Percentiles rank a stretch among this genome's conserved stretches.
These are phyloP conservation scores for Lactarius vividus DNA, from an alignment of 768 basidiomycete species.

Conservation along the genomic window DNA sequence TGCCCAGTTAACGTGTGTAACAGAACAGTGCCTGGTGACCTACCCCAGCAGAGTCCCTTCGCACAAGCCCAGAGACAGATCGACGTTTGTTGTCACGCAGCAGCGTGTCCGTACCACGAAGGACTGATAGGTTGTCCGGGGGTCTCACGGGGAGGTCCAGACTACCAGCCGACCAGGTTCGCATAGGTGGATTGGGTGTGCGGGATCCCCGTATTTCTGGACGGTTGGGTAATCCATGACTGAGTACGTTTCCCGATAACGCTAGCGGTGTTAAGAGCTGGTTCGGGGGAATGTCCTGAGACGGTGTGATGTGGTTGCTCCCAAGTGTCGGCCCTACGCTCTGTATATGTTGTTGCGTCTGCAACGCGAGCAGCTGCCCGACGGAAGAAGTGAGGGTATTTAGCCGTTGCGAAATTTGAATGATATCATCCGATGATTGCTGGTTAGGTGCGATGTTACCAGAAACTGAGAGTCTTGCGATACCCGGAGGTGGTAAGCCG, in stretches of 20 bases:
- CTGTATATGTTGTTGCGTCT: slow-evolving; percentile 59
- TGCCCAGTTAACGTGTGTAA: slow-evolving; percentile 6
- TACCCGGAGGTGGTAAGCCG: slow-evolving; percentile 36
- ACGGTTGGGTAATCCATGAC: slow-evolving; percentile 62
- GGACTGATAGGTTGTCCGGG: slow-evolving; percentile 37
- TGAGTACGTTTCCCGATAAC: slow-evolving; percentile 42
- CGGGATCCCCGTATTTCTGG: slow-evolving; percentile 63
- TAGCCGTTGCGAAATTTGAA: slow-evolving; percentile 72
- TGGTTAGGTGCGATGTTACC: slow-evolving; percentile 73
- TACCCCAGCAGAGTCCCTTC: slow-evolving; percentile 75
- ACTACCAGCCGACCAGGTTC: slow-evolving; percentile 83
- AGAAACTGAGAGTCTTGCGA: slow-evolving; percentile 60
- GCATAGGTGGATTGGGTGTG: slow-evolving; percentile 65
- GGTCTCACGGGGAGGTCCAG: slow-evolving; percentile 69
- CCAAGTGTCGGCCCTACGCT: slow-evolving; percentile 29
- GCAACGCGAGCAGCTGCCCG: slow-evolving; percentile 76
- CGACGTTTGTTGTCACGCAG: slow-evolving; percentile 76
- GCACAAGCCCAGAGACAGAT: slow-evolving; percentile 63
- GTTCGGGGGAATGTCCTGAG: slow-evolving; percentile 47
- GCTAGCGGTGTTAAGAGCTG: slow-evolving; percentile 40
- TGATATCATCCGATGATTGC: slow-evolving; percentile 62
- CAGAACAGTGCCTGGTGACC: slow-evolving; percentile 34
- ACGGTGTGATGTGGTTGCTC: slow-evolving; percentile 33
- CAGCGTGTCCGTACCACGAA: slow-evolving; percentile 42
- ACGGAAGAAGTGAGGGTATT: slow-evolving; percentile 81